Percentiles rank a stretch among this genome's conserved stretches.
phyloP scores from a whole-genome alignment of 768 basidiomycete genomes.

The Auriscalpium vulgare region DNA sequence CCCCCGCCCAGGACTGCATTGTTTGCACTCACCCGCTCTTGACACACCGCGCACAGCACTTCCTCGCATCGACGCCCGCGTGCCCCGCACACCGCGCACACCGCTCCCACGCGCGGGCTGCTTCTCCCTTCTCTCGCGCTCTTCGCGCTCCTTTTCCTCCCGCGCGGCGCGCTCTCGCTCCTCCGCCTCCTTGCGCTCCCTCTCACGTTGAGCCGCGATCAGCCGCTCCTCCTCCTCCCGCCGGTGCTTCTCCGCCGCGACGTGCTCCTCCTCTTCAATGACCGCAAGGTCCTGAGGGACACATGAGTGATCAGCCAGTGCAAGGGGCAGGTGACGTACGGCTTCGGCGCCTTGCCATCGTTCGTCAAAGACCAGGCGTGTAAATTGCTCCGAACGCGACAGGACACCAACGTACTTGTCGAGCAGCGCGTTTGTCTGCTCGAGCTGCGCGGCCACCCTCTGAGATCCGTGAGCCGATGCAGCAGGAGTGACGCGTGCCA shows the following conservation, averaged over 20 bases:
- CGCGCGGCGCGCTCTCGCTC: slow-evolving; percentile 37
- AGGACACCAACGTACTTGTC: slow-evolving; percentile 69
- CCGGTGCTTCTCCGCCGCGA: slow-evolving; percentile 30
- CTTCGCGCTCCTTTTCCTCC: slow-evolving; percentile 34
- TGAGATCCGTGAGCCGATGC: not conserved
- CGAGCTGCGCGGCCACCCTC: slow-evolving; percentile 60
- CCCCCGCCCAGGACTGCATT: not conserved
- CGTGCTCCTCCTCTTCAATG: slow-evolving; percentile 37
- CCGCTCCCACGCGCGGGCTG: slow-evolving; percentile 34
- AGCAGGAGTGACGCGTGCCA: slow-evolving; percentile 13
- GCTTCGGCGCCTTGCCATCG: slow-evolving; percentile 68
- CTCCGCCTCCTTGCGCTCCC: slow-evolving; percentile 43
- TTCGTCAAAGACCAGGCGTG: slow-evolving; percentile 68
- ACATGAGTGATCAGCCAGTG: not conserved
- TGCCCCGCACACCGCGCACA: slow-evolving; percentile 67
- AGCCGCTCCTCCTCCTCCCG: slow-evolving; percentile 28
- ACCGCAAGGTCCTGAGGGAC: slow-evolving; percentile 48
- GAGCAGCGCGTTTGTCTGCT: slow-evolving; percentile 64
- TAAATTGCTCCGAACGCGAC: slow-evolving; percentile 58
- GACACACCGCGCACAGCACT: slow-evolving; percentile 13
- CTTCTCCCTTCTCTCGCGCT: slow-evolving; percentile 39
- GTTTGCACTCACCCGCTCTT: slow-evolving; percentile 4
- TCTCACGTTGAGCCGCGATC: slow-evolving; percentile 26
- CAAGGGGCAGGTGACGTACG: slow-evolving; percentile 32
- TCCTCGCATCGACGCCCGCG: slow-evolving; percentile 54